Base-by-base conservation (phyloP, 75 land plant genomes). In the Pinus tabuliformis region DNA sequence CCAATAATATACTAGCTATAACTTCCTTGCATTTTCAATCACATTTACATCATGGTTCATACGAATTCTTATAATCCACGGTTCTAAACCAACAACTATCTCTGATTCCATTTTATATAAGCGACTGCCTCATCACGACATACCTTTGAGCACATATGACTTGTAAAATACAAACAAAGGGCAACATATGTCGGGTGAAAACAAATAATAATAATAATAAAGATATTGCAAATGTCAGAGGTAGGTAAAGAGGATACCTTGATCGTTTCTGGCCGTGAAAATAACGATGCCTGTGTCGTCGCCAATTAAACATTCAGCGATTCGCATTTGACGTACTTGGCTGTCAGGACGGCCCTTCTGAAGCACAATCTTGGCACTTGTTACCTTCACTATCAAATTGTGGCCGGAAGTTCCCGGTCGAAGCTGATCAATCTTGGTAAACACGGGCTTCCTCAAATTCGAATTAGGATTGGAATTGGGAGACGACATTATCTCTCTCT, bases 221-320 rank as follows among this genome's bases (percentile, higher is more conserved):
- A 49, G 11, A 9, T 9, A 49, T 9, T 11, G 54, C 54, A 9
- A 45, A 45, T 2, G 12, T 49, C 49, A 9, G 12, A 11, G 52
- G 52, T 49, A 33, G 13, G 36, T 12, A 78, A 13, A 1, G 12
- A 62, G 22, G 56, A 21, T 26, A 86, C 87, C 85, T 78, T 91
- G 93, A n/a, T 91, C 93, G 58, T 90, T 90, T 21, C 93, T 80
- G 62, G 92, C 93, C 16, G 93, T 91, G 82, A 91, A 91, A 59
- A 87, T 76, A 62, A 91, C 87, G 58, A 88, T 60, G 0, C 92
- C 93, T 13, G 93, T 87, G 37, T 90, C 92, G 42, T 91, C 93
- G 0, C 93, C 93, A 45, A 91, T 80, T 28, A 90, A 52, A 39
- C 92, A 90, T 61, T 88, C 90, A 26, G 90, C 89, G 70, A 88